These are phyloP conservation scores for Cytidiella melzeri DNA, from an alignment of 768 basidiomycete species.

Conservation along the genomic window DNA sequence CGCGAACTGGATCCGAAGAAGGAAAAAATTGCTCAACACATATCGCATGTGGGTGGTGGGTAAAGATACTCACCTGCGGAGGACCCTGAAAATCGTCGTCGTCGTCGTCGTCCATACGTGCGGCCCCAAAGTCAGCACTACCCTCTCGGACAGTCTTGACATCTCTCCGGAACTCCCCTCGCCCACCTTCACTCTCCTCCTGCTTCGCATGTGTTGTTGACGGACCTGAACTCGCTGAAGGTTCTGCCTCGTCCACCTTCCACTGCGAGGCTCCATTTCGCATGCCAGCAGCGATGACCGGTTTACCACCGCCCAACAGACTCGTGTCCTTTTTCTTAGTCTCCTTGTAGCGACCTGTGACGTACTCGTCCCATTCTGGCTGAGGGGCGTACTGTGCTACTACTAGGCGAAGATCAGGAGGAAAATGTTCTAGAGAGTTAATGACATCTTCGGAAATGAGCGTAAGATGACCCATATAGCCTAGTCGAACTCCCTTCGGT, in stretches of 20 bases:
- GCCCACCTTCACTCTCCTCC: slow-evolving; percentile 37
- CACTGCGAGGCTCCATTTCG: slow-evolving; percentile 63
- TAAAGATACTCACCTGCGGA: slow-evolving; percentile 33
- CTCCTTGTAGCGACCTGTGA: slow-evolving; percentile 78
- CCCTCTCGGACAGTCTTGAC: slow-evolving; percentile 39
- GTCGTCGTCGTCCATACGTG: slow-evolving; percentile 36
- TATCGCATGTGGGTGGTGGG: background rate
- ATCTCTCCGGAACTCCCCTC: slow-evolving; percentile 56
- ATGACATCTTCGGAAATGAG: slow-evolving; percentile 95
- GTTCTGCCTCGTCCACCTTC: slow-evolving; percentile 61
- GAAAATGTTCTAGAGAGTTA: slow-evolving; percentile 82
- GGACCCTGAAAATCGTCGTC: slow-evolving; percentile 40
- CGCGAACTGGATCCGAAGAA: slow-evolving; percentile 82
- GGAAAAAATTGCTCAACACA: too few relatives aligned
- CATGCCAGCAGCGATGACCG: slow-evolving; percentile 40
- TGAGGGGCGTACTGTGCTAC: slow-evolving; percentile 68
- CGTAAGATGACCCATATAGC: slow-evolving; percentile 96
- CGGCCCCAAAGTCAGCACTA: slow-evolving; percentile 60
- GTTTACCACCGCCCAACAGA: slow-evolving; percentile 83
- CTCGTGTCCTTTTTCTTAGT: slow-evolving; percentile 77
- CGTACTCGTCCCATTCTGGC: slow-evolving; percentile 85
- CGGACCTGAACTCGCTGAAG: slow-evolving; percentile 14
- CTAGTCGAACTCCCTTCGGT: slow-evolving; percentile 74
- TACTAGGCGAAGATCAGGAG: slow-evolving; percentile 61
- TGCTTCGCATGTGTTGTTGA: slow-evolving; percentile 5